Base-by-base conservation (phyloP, 2,329 filamentous ascomycete species). In the Aspergillus carbonarius region DNA sequence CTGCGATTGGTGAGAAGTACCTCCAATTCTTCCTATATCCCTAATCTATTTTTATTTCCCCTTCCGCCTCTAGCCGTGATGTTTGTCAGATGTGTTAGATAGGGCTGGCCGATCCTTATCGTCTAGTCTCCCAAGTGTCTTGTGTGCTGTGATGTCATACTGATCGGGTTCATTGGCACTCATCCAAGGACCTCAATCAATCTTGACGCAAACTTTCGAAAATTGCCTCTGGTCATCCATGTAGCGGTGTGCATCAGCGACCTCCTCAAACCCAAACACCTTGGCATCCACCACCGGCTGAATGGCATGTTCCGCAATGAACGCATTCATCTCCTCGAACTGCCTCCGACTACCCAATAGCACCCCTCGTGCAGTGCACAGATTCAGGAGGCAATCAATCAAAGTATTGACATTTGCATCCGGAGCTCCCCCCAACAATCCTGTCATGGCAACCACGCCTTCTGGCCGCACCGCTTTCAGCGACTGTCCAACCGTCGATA, bases 391-490 rank as follows among this genome's bases (percentile, higher is more conserved):
- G 34, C 69, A 70, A 47, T 82, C 80, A 51, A 82, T 54, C 4
- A 63, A 17, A 7, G 52, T 55, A 4, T 61, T 60, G 62, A 71
- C 78, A 54, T 57, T 44, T 76, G 1, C 70, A 72, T 8, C 70
- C 7, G 63, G 73, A 30, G 68, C 68, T 15, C 79, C 79, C 10
- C 77, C 81, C n/a, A 84, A 68, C 66, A 84, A 80, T 9, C 82
- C 82, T n/a, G 83, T 81, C 54, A 84, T 77, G 44, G 70, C 71
- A 60, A 82, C 78, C 4, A 83, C 72, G 20, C 82, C 82, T 56
- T 83, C 82, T 18, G 81, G 75, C 32, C 72, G 71, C 34, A 80
- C 65, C 3, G 77, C 76, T 60, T 75, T 32, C 30, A 78, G 63
- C 17, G 56, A 74, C 66, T 83, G 79, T 13, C 72, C 72, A 66